phyloP scores from a whole-genome alignment of 139 green algal species.

The Micractinium sp. region DNA sequence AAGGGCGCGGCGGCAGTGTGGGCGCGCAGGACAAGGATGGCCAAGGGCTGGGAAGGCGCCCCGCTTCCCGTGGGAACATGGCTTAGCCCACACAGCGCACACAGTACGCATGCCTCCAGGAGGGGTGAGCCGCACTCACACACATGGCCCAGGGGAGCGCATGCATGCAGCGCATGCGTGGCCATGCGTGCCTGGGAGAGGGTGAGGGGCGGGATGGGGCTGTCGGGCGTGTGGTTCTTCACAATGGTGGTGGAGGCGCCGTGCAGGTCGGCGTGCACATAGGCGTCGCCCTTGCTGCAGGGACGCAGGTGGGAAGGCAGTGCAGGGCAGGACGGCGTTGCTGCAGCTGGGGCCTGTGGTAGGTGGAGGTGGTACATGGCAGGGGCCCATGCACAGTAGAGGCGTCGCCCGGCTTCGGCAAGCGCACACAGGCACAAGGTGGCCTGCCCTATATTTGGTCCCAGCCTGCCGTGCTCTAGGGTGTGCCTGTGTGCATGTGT shows the following conservation, averaged over 20 bases:
- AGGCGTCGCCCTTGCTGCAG: constrained; percentile 70
- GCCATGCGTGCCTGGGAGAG: constrained; percentile 52
- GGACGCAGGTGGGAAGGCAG: neutral
- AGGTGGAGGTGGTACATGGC: neutral
- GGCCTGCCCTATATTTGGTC: too few relatives aligned
- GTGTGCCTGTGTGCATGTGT: too few relatives aligned
- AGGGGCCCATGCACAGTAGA: neutral
- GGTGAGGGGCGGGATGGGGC: constrained; percentile 76
- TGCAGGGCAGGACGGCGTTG: neutral
- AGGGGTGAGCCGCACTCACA: too few relatives aligned
- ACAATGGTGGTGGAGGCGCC: constrained; percentile 91
- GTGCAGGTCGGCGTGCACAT: constrained; percentile 96
- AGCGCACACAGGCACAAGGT: neutral
- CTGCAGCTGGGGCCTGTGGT: neutral
- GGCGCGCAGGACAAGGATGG: too few relatives aligned
- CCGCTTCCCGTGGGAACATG: neutral
- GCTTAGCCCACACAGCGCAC: too few relatives aligned
- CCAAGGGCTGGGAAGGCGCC: too few relatives aligned
- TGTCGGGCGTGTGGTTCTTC: constrained; percentile 71
- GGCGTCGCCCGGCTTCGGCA: neutral
- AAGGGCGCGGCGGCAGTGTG: too few relatives aligned
- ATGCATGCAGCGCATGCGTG: neutral
- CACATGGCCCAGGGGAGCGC: too few relatives aligned
- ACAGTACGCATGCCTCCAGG: constrained; percentile 74
- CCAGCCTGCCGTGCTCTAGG: neutral